These are phyloP conservation scores for Cronartium ribicola DNA, from an alignment of 1,284 basidiomycete species.

Conservation along the genomic window DNA sequence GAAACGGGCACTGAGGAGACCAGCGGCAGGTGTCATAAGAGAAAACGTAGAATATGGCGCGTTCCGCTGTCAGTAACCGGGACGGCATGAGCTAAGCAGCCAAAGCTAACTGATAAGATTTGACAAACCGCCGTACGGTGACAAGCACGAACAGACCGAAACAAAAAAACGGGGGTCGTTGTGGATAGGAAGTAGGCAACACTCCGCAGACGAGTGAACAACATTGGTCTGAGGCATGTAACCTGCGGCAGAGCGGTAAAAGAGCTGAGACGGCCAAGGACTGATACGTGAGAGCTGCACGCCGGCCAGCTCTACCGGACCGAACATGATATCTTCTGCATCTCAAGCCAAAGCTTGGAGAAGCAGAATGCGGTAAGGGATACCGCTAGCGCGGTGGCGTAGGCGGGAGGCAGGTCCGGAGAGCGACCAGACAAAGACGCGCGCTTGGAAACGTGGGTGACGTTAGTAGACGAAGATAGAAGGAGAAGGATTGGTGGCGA, in stretches of 20 bases:
- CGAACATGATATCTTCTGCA: not conserved
- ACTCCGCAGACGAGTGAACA: not conserved
- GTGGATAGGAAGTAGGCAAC: not conserved
- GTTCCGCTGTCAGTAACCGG: not conserved
- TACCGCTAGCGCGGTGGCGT: not conserved
- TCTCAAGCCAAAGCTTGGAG: not conserved
- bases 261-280: not conserved
- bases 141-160: not conserved
- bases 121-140: not conserved
- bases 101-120: not conserved
- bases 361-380: constrained; percentile 3
- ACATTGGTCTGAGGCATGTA: no score
- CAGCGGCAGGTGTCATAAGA: no score
- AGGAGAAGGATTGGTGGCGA: not conserved
- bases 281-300: not conserved
- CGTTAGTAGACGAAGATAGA: not conserved
- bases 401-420: not conserved
- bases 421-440: not conserved
- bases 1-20: no score
- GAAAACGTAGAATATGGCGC: not conserved
- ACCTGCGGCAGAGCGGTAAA: not conserved
- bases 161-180: not conserved
- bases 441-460: not conserved
- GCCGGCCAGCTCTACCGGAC: not conserved
- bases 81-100: constrained; percentile 1